These are phyloP conservation scores for Ceriops zippeliana DNA, from an alignment of 345 rosid species.

Conservation along the genomic window DNA sequence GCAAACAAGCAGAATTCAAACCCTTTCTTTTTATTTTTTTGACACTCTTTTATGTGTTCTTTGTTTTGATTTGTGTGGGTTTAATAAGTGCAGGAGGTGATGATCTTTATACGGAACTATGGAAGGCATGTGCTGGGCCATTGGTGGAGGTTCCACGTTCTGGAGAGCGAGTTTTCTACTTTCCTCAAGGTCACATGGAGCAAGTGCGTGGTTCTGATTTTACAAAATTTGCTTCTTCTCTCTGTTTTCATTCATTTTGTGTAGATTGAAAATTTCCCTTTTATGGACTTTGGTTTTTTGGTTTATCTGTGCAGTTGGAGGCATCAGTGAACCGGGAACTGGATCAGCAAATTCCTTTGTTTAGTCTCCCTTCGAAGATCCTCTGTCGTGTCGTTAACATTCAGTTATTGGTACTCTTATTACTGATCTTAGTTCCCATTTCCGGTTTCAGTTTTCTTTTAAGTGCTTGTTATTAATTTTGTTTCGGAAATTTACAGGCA, in stretches of 20 bases:
- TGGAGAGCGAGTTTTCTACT: slow-evolving; percentile 65
- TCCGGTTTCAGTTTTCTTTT: background rate
- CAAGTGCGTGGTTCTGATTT: slow-evolving; percentile 40
- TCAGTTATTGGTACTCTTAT: slow-evolving; percentile 53
- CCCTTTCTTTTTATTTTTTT: background rate
- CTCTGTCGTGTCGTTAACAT: slow-evolving; percentile 75
- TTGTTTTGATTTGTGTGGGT: slow-evolving; percentile 16
- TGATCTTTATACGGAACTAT: slow-evolving; percentile 59
- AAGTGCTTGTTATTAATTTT: background rate
- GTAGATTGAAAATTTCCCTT: background rate
- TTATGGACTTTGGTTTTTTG: slow-evolving; percentile 10
- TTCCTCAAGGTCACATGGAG: slow-evolving; percentile 97
- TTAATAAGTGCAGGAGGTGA: slow-evolving; percentile 37
- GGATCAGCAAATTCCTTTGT: slow-evolving; percentile 66
- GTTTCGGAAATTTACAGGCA: slow-evolving; percentile 48
- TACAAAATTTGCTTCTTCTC: slow-evolving; percentile 10
- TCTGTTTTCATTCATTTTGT: slow-evolving; percentile 13
- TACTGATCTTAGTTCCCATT: background rate
- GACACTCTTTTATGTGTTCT: background rate
- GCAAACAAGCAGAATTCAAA: slow-evolving; percentile 15
- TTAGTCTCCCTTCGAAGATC: slow-evolving; percentile 69
- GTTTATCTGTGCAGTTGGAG: slow-evolving; percentile 51
- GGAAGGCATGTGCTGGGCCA: slow-evolving; percentile 91
- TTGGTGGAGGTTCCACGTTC: slow-evolving; percentile 64
- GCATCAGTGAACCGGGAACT: slow-evolving; percentile 79